A percentile compares a stretch with the other conserved stretches of the same genome.
Conservation (phyloP, 176 grass and related monocot genomes). For the Rhipidocladum racemiflorum region DNA sequence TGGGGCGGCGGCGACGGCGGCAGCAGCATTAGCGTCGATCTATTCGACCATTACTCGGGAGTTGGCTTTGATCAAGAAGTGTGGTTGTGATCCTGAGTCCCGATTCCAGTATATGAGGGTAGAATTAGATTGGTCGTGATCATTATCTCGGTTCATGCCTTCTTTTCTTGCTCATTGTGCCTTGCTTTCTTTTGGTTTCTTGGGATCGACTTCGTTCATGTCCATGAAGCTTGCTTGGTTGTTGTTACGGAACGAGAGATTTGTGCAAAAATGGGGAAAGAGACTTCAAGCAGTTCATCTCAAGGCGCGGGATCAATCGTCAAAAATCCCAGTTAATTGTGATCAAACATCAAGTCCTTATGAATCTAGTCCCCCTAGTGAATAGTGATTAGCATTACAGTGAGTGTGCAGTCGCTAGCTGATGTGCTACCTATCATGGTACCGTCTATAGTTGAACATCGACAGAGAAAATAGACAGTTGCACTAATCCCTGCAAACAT, state of each 20-base stretch:
- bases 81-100: slow-evolving; percentile 44
- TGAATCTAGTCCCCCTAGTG: not conserved
- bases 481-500: not conserved
- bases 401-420: not conserved
- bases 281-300: not conserved
- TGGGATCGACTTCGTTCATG: not conserved
- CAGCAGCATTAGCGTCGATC: slow-evolving; percentile 18
- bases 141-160: not conserved
- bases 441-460: not conserved
- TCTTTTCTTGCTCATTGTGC: not conserved
- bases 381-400: not conserved
- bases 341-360: not conserved
- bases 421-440: not conserved
- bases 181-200: slow-evolving; percentile 15
- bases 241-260: not conserved
- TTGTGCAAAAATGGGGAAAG: not conserved
- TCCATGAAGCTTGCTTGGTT: slow-evolving; percentile 25
- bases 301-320: not conserved
- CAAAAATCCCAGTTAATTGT: not conserved
- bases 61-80: slow-evolving; percentile 45
- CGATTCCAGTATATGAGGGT: not conserved
- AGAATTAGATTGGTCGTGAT: slow-evolving; percentile 21
- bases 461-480: not conserved
- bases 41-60: slow-evolving; percentile 43
- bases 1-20: slow-evolving; percentile 24